A percentile compares a stretch with the other conserved stretches of the same genome.
Evolutionary conservation across 306 rosid genomes (phyloP).

Genomic region (Glycine tomentella): DNA sequence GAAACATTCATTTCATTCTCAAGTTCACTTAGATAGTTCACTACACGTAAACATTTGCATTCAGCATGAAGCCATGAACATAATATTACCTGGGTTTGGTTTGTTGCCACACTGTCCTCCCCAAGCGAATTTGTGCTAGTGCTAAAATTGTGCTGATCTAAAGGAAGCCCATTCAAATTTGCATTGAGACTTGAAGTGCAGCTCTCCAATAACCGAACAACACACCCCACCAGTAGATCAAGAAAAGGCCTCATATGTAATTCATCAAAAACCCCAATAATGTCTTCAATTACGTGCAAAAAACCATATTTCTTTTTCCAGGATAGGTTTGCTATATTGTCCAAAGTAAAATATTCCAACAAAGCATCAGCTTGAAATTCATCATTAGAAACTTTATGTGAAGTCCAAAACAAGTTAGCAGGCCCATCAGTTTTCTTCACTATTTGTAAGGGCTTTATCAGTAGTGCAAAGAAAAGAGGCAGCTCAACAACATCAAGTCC

Average conservation of each 20-base stretch:
- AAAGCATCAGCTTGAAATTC: conserved; percentile 62
- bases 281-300: conserved; percentile 88
- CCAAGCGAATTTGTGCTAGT: conserved; percentile 34
- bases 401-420: conserved; percentile 74
- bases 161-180: conserved; percentile 50
- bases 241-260: conserved; percentile 80
- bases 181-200: conserved; percentile 67
- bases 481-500: conserved; percentile 81
- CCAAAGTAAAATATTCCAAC: conserved; percentile 70
- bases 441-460: conserved; percentile 83
- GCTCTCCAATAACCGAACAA: conserved; percentile 86
- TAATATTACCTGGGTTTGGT: conserved; percentile 59
- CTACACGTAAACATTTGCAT: not conserved
- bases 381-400: conserved; percentile 48
- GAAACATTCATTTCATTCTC: conserved; percentile 16
- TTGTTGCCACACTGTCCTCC: conserved; percentile 47
- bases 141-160: conserved; percentile 44
- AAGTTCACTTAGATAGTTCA: conserved; percentile 10
- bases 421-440: conserved; percentile 61
- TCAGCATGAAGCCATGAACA: conserved; percentile 44
- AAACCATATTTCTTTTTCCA: conserved; percentile 87
- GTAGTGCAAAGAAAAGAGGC: conserved; percentile 83
- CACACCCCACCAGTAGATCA: conserved; percentile 80
- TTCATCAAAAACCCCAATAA: conserved; percentile 86
- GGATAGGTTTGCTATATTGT: conserved; percentile 65